Evolutionary conservation across 2,329 filamentous ascomycete species (phyloP), one percentile per base, ranked within the genome.

Genomic region (Colletotrichum godetiae): DNA sequence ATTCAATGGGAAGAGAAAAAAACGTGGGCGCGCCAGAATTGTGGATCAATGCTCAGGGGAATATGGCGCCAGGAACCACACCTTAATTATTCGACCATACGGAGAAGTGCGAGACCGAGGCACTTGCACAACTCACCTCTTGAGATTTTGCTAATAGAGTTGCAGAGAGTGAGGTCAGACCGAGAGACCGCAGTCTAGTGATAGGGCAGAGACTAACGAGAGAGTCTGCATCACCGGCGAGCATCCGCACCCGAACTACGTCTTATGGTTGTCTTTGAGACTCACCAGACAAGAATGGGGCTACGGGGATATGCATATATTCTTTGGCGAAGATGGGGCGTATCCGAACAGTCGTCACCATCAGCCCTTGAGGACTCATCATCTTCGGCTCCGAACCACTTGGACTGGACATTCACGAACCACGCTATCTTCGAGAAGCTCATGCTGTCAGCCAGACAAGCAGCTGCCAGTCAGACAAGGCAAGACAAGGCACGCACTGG

Each of bases 21-120:
- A 68, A 68, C 64, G 37, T 68, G 69, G 69, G 65, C 49, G 64
- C 27, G 8, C 19, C 8, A 49, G 42, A 57, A 64, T 24, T 62
- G 69, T 68, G 65, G 69, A 63, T 27, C 58, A 55, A 63, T 63
- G 59, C n/a, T 58, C 57, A 68, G 57, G 57, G 64, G 49, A 58
- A 10, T n/a, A 72, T 61, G 68, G 57, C 58, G 65, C 58, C 58
- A 58, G 65, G 65, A 27, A 55, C 58, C 65, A 61, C 63, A 67
- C 55, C 53, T 63, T 60, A 27, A 60, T 67, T 52, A 55, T 46
- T 31, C 35, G 42, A 57, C 27, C 15, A 15, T 37, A 19, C 42
- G 42, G 42, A 49, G 42, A 49, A 49, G 19, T 49, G 42, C 42
- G 42, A 49, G 42, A 49, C 42, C 19, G 42, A 49, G 42, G 15